Base-by-base conservation (phyloP, 768 basidiomycete genomes). In the Cubamyces sp. region DNA sequence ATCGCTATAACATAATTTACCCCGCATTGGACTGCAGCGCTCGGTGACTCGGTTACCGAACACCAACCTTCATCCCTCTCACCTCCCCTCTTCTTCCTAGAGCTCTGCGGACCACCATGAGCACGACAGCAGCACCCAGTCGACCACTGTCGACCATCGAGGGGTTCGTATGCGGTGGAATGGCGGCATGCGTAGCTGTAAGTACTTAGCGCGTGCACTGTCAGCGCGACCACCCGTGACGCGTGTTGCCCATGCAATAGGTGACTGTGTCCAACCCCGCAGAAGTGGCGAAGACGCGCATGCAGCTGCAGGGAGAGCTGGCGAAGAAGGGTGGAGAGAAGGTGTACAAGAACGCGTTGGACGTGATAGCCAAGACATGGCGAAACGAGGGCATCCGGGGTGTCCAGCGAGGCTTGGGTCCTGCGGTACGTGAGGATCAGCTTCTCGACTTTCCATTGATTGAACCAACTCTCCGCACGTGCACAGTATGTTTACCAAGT, bases 271-370 rank as follows among this genome's bases (percentile, higher is more conserved):
- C 90, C 5, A 92, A 92, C 66, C 87, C 88, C 14, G 87, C 87
- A 5, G 89, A 90, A 69, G 93, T 95, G 21, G 91, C 92, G 47
- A 98, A 98, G 77, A 98, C 97, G 43, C 89, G 96, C 57, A 77
- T 99, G 53, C 97, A 99, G 74, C 83, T 99, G 25, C 95, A 98
- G 71, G 97, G 96, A 25, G 97, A 98, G 74, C 84, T 99, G 12
- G 86, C 91, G 37, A 94, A 90, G 70, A 82, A 76, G 7, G 86
- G 88, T 9, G 82, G 81, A 16, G 65, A 74, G 66, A 91, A 86
- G 71, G 92, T 98, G 3, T 99, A 99, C 79, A 91, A 84, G 62
- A 92, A 88, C 71, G 91, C 89, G n/a, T 62, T 94, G 43, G 96
- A 98, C 70, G 94, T 92, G 15, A 76, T 96, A 34, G 77, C 77